Conservation (phyloP, 345 rosid genomes). For the Arabidopsis arenosa region DNA sequence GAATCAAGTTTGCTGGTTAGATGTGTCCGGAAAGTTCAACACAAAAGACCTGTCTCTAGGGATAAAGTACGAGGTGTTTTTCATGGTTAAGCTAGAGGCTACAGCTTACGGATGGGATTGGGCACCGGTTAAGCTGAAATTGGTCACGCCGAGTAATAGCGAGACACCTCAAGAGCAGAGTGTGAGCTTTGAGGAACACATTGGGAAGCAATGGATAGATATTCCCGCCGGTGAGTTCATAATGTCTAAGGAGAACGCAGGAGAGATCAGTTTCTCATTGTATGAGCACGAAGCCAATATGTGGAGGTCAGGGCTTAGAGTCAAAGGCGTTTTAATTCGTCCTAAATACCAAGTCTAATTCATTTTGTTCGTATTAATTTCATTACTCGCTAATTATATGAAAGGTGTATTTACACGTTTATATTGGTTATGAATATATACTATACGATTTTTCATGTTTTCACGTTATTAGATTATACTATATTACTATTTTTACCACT, state of each 20-base stretch:
- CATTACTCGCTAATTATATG: not conserved
- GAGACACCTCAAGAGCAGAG: slow-evolving; percentile 41
- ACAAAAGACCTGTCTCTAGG: slow-evolving; percentile 48
- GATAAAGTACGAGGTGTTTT: slow-evolving; percentile 46
- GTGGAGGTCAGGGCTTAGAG: slow-evolving; percentile 56
- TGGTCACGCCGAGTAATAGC: slow-evolving; percentile 45
- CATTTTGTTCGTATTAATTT: not conserved
- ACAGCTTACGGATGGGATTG: slow-evolving; percentile 51
- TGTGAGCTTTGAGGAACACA: slow-evolving; percentile 43
- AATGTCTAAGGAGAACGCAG: slow-evolving; percentile 34
- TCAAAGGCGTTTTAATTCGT: slow-evolving; percentile 57
- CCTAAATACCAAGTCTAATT: slow-evolving; percentile 38
- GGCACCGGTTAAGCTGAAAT: slow-evolving; percentile 49
- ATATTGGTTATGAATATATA: not conserved
- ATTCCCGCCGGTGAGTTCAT: slow-evolving; percentile 51
- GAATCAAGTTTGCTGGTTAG: slow-evolving; percentile 58
- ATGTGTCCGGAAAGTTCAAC: slow-evolving; percentile 45
- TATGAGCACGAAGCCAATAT: slow-evolving; percentile 47
- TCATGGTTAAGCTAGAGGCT: slow-evolving; percentile 51
- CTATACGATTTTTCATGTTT: not conserved
- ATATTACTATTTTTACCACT: no score
- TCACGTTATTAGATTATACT: not conserved
- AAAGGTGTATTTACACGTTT: not conserved
- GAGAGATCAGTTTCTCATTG: slow-evolving; percentile 52
- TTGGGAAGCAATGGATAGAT: slow-evolving; percentile 54